Conservation (phyloP, 2,329 filamentous ascomycete genomes). For the Seiridium cupressi region DNA sequence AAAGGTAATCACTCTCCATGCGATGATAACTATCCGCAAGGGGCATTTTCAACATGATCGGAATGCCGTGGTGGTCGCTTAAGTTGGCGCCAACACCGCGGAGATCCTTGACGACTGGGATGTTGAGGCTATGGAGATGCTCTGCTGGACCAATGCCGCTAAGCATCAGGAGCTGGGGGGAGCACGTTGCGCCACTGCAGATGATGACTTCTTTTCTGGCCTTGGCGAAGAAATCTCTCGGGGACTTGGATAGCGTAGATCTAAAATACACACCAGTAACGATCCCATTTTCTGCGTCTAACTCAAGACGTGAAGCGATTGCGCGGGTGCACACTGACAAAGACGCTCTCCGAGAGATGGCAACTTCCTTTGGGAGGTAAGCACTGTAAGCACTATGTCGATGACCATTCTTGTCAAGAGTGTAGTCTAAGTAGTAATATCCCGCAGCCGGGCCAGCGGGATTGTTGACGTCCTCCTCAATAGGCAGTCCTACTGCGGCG, state of each 20-base stretch:
- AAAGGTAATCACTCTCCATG: constrained; percentile 2
- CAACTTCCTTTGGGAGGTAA: constrained; percentile 9
- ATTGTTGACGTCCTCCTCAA: constrained; percentile 9
- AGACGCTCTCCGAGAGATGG: neutral
- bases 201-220: constrained; percentile 11
- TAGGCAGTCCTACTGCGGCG: constrained; percentile 7
- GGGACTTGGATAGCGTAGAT: neutral
- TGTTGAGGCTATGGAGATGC: neutral
- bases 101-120: constrained; percentile 7
- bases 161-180: constrained; percentile 11
- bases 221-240: neutral
- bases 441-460: constrained; percentile 8
- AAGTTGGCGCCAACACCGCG: constrained; percentile 10
- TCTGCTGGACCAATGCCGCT: constrained; percentile 10
- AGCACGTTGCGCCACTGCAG: constrained; percentile 9
- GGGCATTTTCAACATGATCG: constrained; percentile 11
- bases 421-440: constrained; percentile 10
- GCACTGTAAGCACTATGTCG: constrained; percentile 10
- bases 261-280: constrained; percentile 8
- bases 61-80: constrained; percentile 12
- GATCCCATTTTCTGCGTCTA: neutral
- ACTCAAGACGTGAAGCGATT: constrained; percentile 6
- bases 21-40: constrained; percentile 5
- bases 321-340: constrained; percentile 10
- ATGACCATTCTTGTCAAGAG: constrained; percentile 8